These are phyloP conservation scores for Ilyonectria sp. DNA, from an alignment of 2,329 filamentous ascomycete genomes.

Conservation along the genomic window DNA sequence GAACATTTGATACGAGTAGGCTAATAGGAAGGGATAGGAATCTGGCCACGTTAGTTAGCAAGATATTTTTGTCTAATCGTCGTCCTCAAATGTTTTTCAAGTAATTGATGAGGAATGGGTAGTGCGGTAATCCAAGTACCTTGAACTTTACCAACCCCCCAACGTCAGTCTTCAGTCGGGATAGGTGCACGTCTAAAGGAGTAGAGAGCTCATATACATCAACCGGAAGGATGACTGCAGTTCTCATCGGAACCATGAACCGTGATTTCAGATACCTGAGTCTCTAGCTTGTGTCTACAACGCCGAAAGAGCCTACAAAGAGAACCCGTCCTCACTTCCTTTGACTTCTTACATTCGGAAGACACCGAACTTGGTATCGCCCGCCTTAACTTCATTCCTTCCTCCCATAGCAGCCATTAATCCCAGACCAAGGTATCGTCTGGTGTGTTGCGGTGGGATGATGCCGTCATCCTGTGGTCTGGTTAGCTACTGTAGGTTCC, in stretches of 20 bases:
- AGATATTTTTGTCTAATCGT: not conserved
- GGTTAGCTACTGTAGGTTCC: slow-evolving; percentile 16
- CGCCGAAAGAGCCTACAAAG: slow-evolving; percentile 6
- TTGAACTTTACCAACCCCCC: too few species aligned
- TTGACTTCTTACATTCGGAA: slow-evolving; percentile 79
- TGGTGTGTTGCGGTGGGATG: slow-evolving; percentile 83
- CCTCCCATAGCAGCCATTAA: slow-evolving; percentile 80
- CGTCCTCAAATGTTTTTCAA: not conserved
- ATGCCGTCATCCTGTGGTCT: slow-evolving; percentile 80
- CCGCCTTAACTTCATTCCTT: slow-evolving; percentile 71
- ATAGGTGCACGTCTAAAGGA: too few species aligned
- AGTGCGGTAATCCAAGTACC: too few species aligned
- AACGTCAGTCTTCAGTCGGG: too few species aligned
- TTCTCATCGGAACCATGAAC: not conserved
- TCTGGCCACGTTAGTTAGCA: not conserved
- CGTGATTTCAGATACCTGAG: not conserved
- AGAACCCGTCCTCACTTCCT: not conserved
- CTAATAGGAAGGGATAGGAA: not conserved
- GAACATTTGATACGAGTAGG: not conserved
- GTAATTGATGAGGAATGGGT: too few species aligned
- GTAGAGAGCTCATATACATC: too few species aligned
- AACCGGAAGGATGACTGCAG: not conserved
- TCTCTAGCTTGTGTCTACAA: slow-evolving; percentile 8
- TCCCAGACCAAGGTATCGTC: slow-evolving; percentile 80
- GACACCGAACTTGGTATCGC: slow-evolving; percentile 81